phyloP scores from a whole-genome alignment of 768 basidiomycete genomes.

The Amanita rimosa region DNA sequence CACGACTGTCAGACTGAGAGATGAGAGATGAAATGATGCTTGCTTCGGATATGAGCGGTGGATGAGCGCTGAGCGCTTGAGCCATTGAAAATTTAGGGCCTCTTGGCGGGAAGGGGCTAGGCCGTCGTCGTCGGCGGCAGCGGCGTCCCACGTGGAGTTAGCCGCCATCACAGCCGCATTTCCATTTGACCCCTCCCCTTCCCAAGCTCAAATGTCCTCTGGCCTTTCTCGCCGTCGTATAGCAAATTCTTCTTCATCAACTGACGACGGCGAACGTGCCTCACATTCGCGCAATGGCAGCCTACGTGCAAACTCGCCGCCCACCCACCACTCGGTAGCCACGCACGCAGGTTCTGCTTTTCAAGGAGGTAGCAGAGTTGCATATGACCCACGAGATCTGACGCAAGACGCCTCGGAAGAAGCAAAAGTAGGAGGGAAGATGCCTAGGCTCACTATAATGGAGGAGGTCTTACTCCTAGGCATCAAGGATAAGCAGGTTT shows the following conservation, averaged over 20 bases:
- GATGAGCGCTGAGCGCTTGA: too few species aligned
- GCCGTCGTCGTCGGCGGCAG: neutral
- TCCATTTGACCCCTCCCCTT: neutral
- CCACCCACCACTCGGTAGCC: neutral
- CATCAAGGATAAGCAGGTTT: conserved; percentile 92
- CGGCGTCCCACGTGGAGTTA: neutral
- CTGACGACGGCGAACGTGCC: neutral
- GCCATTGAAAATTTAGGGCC: too few species aligned
- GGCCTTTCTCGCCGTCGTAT: conserved; percentile 4
- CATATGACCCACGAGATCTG: conserved; percentile 88
- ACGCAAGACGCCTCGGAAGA: conserved; percentile 57
- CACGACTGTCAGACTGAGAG: too few species aligned
- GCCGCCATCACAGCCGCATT: conserved; percentile 1
- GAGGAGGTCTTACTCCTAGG: conserved; percentile 93
- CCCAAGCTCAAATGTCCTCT: neutral
- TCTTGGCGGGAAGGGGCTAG: too few species aligned
- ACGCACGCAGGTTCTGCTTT: conserved; percentile 72
- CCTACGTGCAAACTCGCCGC: neutral
- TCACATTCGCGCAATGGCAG: neutral
- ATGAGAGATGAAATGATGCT: too few species aligned
- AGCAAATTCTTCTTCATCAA: neutral
- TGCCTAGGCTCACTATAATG: conserved; percentile 87
- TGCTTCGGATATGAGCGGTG: too few species aligned
- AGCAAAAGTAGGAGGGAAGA: conserved; percentile 49
- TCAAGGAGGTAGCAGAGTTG: conserved; percentile 79